These are phyloP conservation scores for Colletotrichum lini DNA, from an alignment of 2,329 filamentous ascomycete species.

Conservation along the genomic window DNA sequence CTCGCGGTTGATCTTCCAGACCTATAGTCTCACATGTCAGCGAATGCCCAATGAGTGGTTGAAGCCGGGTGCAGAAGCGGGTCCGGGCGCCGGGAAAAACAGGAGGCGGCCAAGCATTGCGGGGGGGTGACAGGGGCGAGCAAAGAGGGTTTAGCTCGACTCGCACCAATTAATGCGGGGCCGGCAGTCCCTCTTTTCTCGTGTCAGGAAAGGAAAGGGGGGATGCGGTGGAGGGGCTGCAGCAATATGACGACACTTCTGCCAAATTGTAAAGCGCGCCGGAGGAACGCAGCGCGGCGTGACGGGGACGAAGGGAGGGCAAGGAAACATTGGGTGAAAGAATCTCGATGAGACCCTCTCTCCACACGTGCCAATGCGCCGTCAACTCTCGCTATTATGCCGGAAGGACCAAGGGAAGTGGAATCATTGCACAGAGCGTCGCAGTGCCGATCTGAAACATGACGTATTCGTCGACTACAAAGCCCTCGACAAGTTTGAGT, in stretches of 20 bases:
- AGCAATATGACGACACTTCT: slow-evolving; percentile 36
- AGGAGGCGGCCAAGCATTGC: neutral
- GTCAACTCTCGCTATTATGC: neutral
- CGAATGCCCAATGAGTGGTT: neutral
- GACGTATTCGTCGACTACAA: slow-evolving; percentile 22
- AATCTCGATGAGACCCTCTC: slow-evolving; percentile 27
- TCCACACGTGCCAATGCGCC: slow-evolving; percentile 13
- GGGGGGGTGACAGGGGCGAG: neutral
- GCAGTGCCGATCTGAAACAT: slow-evolving; percentile 36
- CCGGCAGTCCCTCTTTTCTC: slow-evolving; percentile 15
- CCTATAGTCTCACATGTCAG: slow-evolving; percentile 66
- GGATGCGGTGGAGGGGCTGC: slow-evolving; percentile 8
- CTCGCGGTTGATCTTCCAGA: slow-evolving; percentile 99
- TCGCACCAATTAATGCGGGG: slow-evolving; percentile 28
- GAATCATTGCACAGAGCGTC: neutral
- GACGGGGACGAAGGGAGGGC: neutral
- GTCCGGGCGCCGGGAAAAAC: slow-evolving; percentile 16
- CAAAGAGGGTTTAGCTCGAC: slow-evolving; percentile 27
- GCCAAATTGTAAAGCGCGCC: neutral
- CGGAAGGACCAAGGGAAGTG: slow-evolving; percentile 3
- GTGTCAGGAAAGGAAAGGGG: neutral
- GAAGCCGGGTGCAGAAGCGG: slow-evolving; percentile 2
- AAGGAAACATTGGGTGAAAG: slow-evolving; percentile 14
- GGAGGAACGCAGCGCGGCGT: neutral
- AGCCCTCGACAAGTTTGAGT: slow-evolving; percentile 2